Evolutionary conservation across 495 filamentous ascomycete genomes (phyloP), one percentile per base, ranked within the genome.

Genomic region (Trichoderma gamsii): DNA sequence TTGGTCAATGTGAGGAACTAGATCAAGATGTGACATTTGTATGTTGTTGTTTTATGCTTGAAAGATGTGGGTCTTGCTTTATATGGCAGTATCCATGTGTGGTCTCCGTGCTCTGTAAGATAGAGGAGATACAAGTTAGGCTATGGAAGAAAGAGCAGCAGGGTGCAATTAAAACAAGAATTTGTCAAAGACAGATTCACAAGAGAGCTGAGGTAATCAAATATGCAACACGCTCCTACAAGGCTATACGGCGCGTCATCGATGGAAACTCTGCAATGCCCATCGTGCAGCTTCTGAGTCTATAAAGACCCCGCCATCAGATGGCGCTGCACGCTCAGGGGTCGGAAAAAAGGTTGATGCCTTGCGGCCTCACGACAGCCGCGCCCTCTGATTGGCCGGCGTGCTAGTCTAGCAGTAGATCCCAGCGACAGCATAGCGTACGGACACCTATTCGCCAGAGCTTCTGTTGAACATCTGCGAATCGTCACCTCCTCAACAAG

Each of bases 401-500:
- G 2, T 32, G 25, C 56, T 32, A 15, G 56, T 32, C 56, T 32
- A 61, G 56, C 23, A 29, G 12, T 21, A 61, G 56, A 25, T 21
- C 9, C 12, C 27, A 32, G 56, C 12, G 27, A 29, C 56, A 32
- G 56, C 56, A 61, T 61, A 32, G 56, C 56, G 27, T 61, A 61
- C 56, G 56, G 56, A 29, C 56, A 61, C 56, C 56, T 61, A 61
- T 61, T 61, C 56, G 56, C 56, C 56, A 61, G 56, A 61, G 56
- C 56, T 61, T 61, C 16, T 61, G 56, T 25, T 29, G 16, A 21
- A 32, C 4, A 32, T 11, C 29, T 32, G 56, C 29, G 56, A 32
- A 12, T 4, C 56, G 29, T 61, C 56, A 61, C 56, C 56, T 61
- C 51, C 21, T n/a, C 56, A 61, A 32, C 56, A 29, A 29, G 56